Base-by-base conservation (phyloP, 1,284 basidiomycete species). In the Coniferiporia sulphurascens region DNA sequence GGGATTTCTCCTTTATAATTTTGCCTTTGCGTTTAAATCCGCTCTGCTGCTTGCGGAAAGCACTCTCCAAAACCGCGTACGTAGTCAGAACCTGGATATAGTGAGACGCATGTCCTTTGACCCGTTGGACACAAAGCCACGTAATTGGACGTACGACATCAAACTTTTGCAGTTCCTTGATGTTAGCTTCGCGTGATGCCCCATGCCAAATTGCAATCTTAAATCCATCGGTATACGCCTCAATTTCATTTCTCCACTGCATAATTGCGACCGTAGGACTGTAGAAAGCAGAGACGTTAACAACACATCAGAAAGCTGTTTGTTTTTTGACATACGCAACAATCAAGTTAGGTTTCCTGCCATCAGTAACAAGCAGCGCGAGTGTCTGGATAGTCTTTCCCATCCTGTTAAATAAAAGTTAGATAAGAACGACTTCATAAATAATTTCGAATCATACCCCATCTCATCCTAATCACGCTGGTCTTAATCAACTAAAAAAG, bases 381-480 rank as follows among this genome's bases (percentile, higher is more conserved):
- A 99, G 95, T 66, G 96, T 95, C 71, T 99, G 97, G 62, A 99
- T 98, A 0, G 96, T 99, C 75, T 98, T 98, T 35, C 96, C 96
- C 96, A 98, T 98, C 43, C 93, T 93, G 27, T 27, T 27, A 27
- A 27, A 27, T 5, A 27, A 70, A 62, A 36, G 61, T 32, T 21
- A 32, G 55, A 57, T 52, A 22, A 56, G 12, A 51, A 45, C 43
- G 5, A 27, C 27, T 27, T 27, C 27, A 27, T 27, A 5, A 27
- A 5, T 5, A 27, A 27, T 27, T 27, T 27, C 27, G 27, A 3
- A 27, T 27, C 27, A 66, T 75, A 89, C 88, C 90, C 90, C 91
- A 93, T 93, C 73, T 95, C 93, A 69, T 95, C 93, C 87, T 90
- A 68, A 7, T 27, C 27, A 62, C 60, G 13, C 52, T 38, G 51